Evolutionary conservation across 768 basidiomycete genomes (phyloP).

Genomic region (Flagelloscypha sp.): DNA sequence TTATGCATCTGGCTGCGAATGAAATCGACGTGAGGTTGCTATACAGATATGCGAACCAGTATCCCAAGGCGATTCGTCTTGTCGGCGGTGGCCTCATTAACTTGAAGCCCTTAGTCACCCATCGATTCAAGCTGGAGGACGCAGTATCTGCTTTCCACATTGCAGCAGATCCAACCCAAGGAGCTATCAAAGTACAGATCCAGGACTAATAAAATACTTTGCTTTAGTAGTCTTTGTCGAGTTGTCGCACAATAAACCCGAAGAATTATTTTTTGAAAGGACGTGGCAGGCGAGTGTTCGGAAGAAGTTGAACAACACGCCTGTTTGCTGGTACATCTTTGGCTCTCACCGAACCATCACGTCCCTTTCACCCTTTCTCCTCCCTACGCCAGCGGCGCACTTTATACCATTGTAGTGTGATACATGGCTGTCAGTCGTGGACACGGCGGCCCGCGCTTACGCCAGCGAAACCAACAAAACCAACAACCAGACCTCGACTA

Average conservation of each 20-base stretch:
- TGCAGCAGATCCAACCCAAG: conserved; percentile 57
- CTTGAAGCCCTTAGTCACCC: conserved; percentile 74
- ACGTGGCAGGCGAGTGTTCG: no score
- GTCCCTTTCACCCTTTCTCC: no score
- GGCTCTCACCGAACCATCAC: no score
- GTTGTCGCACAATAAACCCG: no score
- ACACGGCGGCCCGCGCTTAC: conserved; percentile 14
- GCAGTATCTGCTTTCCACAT: conserved; percentile 75
- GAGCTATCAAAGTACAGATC: conserved; percentile 65
- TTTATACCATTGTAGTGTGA: no score
- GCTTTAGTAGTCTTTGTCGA: no score
- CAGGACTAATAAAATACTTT: conserved; percentile 30
- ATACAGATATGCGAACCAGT: conserved; percentile 66
- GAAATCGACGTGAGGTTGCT: conserved; percentile 64
- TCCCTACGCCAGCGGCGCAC: no score
- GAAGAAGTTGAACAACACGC: no score
- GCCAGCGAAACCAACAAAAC: conserved; percentile 7
- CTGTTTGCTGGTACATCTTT: no score
- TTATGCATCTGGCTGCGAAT: conserved; percentile 65
- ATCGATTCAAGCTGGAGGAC: conserved; percentile 62
- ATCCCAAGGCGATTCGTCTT: conserved; percentile 78
- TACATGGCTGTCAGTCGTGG: no score
- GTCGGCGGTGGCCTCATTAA: conserved; percentile 68
- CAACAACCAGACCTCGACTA: conserved; percentile 13
- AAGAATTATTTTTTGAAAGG: no score